Conservation (phyloP, 495 filamentous ascomycete species). For the Penicillium salamii region DNA sequence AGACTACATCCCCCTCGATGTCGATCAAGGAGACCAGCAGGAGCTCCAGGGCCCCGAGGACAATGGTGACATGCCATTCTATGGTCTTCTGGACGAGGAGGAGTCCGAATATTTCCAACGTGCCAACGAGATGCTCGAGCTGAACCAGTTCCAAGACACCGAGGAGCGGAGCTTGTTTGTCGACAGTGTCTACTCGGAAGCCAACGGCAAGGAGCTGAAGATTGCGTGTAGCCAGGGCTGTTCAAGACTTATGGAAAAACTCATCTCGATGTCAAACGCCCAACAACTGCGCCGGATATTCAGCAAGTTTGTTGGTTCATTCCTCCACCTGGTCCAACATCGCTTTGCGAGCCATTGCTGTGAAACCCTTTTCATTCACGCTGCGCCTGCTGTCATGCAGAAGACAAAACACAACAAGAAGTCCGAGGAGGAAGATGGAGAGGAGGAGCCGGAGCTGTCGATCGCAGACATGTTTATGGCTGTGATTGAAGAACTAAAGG, state of each 20-base stretch:
- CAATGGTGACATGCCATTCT: constrained; percentile 61
- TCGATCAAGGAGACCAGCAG: constrained; percentile 25
- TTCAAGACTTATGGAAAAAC: constrained; percentile 85
- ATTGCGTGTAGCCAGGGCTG: constrained; percentile 92
- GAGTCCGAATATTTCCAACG: constrained; percentile 93
- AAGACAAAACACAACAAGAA: constrained; percentile 48
- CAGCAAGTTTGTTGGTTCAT: constrained; percentile 80
- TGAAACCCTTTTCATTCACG: constrained; percentile 83
- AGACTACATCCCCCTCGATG: constrained; percentile 40
- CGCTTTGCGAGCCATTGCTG: constrained; percentile 96
- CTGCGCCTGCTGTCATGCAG: constrained; percentile 71
- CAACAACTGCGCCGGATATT: constrained; percentile 83
- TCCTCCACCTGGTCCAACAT: constrained; percentile 84
- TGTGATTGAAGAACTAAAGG: constrained; percentile 79
- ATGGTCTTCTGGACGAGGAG: constrained; percentile 81
- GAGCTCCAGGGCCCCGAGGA: constrained; percentile 9
- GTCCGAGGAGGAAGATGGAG: constrained; percentile 29
- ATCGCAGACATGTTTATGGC: constrained; percentile 84
- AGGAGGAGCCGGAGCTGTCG: constrained; percentile 45
- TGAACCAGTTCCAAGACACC: constrained; percentile 74
- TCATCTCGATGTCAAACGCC: constrained; percentile 78
- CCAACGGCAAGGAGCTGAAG: constrained; percentile 89
- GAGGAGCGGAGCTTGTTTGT: constrained; percentile 82
- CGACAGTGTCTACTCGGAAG: constrained; percentile 80
- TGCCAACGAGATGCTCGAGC: constrained; percentile 83